Evolutionary conservation across 176 grass and related monocot species (phyloP).

Genomic region (Typha latifolia): DNA sequence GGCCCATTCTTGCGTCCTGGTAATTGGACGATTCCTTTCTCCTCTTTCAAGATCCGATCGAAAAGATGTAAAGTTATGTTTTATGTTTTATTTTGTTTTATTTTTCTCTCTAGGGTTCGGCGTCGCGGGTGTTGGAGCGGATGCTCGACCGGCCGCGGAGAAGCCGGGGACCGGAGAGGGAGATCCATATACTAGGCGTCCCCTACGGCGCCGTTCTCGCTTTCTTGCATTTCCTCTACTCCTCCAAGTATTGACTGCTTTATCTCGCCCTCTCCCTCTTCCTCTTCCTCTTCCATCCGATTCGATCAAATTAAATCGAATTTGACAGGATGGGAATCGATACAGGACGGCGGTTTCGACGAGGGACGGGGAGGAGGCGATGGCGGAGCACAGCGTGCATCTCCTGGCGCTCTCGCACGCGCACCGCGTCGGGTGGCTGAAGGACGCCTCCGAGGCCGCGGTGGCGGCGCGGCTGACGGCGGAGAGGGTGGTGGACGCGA

Average conservation of each 20-base stretch:
- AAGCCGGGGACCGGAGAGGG: slow-evolving; percentile 27
- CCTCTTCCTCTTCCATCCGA: neutral
- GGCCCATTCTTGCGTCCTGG: slow-evolving; percentile 69
- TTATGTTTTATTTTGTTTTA: neutral
- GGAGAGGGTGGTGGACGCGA: slow-evolving; percentile 47
- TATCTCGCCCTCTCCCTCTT: neutral
- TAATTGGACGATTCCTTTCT: slow-evolving; percentile 10
- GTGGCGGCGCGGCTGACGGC: slow-evolving; percentile 42
- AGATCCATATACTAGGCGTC: slow-evolving; percentile 46
- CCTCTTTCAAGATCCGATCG: neutral
- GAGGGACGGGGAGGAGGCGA: slow-evolving; percentile 19
- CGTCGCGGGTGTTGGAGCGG: slow-evolving; percentile 69
- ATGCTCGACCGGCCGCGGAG: slow-evolving; percentile 42
- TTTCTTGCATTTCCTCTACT: slow-evolving; percentile 65
- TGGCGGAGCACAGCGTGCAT: slow-evolving; percentile 41
- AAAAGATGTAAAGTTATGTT: neutral
- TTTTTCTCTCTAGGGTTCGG: slow-evolving; percentile 27
- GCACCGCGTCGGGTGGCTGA: slow-evolving; percentile 68
- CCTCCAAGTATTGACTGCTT: slow-evolving; percentile 23
- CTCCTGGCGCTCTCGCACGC: slow-evolving; percentile 79
- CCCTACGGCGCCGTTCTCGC: slow-evolving; percentile 46
- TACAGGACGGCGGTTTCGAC: neutral
- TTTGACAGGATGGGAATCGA: neutral
- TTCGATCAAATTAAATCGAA: neutral
- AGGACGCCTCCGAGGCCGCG: slow-evolving; percentile 40